These are phyloP conservation scores for Monsonia emarginata DNA, from an alignment of 441 rosid genomes.

Conservation along the genomic window DNA sequence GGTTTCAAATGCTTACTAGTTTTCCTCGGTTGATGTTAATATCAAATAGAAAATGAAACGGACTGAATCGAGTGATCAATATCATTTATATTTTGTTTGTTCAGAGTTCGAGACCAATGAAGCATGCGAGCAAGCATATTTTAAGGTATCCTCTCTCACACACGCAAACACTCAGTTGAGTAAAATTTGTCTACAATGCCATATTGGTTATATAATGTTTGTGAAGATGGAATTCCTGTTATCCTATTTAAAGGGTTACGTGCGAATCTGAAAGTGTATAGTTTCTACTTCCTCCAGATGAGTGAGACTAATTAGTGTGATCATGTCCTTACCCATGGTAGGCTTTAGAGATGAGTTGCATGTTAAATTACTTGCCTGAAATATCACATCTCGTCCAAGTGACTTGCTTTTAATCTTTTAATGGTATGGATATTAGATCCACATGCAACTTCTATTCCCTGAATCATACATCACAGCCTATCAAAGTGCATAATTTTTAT, in stretches of 20 bases:
- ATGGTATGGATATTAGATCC: neutral
- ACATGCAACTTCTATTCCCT: neutral
- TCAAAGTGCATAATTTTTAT: neutral
- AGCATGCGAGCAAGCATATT: conserved; percentile 77
- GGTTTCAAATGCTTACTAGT: neutral
- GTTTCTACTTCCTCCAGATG: neutral
- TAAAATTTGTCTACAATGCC: no score
- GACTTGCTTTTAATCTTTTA: neutral
- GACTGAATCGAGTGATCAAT: neutral
- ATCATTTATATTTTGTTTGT: conserved; percentile 10
- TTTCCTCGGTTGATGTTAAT: neutral
- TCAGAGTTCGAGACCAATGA: conserved; percentile 68
- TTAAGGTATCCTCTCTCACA: conserved; percentile 41
- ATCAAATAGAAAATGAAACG: neutral
- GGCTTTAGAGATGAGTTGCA: neutral
- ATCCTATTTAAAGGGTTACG: no score
- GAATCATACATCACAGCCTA: neutral
- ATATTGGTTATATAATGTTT: no score
- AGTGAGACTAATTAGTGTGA: neutral
- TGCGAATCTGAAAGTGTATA: neutral
- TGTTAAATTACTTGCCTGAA: neutral
- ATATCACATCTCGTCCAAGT: neutral
- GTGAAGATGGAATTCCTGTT: no score
- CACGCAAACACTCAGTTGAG: no score
- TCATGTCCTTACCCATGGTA: neutral